Evolutionary conservation across 805 yeast species (phyloP).

Genomic region (Middelhovenomyces tepae): DNA sequence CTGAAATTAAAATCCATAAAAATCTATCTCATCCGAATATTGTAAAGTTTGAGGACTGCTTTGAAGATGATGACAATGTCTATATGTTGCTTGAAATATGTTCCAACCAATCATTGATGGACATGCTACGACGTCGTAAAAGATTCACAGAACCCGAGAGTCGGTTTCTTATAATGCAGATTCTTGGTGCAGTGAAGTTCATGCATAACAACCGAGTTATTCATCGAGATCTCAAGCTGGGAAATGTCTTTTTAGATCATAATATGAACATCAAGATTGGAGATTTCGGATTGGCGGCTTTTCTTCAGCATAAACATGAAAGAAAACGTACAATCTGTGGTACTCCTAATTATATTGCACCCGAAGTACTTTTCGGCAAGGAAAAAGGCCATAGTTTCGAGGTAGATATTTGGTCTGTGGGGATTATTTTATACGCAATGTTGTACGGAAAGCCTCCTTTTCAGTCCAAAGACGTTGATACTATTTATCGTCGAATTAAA

Average conservation of each 20-base stretch:
- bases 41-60: conserved; percentile 90
- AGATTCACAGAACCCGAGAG: conserved; percentile 87
- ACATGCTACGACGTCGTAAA: conserved; percentile 75
- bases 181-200: conserved; percentile 88
- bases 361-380: conserved; percentile 89
- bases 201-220: conserved; percentile 87
- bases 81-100: conserved; percentile 91
- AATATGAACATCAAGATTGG: conserved; percentile 93
- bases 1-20: conserved; percentile 93
- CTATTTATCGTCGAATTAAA: conserved; percentile 87
- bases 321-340: conserved; percentile 94
- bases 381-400: conserved; percentile 81
- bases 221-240: conserved; percentile 92
- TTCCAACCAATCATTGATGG: conserved; percentile 91
- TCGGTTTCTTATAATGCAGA: conserved; percentile 80
- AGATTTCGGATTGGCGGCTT: conserved; percentile 97
- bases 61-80: conserved; percentile 92
- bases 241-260: conserved; percentile 90
- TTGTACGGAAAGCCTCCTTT: conserved; percentile 94
- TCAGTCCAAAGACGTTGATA: conserved; percentile 89
- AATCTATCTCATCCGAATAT: conserved; percentile 81
- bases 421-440: conserved; percentile 91
- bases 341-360: conserved; percentile 97
- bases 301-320: conserved; percentile 60
- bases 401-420: conserved; percentile 97